Percentiles rank a stretch among this genome's conserved stretches.
phyloP scores from a whole-genome alignment of 179 eudicot species.

The Nepenthes alata region DNA sequence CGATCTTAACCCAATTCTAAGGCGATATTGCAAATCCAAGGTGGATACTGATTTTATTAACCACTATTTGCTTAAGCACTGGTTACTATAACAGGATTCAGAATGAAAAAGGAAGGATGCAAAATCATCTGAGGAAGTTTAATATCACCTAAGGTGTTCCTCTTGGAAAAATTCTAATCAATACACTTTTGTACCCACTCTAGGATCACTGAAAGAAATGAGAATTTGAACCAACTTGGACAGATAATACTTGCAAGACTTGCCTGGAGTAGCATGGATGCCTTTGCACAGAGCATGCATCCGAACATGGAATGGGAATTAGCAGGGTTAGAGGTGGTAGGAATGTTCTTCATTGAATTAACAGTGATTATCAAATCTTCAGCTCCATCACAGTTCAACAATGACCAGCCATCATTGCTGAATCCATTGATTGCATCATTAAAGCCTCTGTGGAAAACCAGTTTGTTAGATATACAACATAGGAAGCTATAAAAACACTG shows the following conservation, averaged over 20 bases:
- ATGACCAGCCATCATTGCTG: conserved; percentile 86
- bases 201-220: no score
- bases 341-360: conserved; percentile 48
- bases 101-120: no score
- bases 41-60: no score
- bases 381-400: conserved; percentile 61
- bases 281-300: conserved; percentile 90
- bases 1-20: no score
- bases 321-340: conserved; percentile 29
- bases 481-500: neutral
- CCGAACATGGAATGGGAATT: conserved; percentile 32
- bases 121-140: no score
- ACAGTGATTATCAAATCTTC: conserved; percentile 76
- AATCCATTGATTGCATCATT: conserved; percentile 90
- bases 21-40: no score
- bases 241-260: conserved; percentile 9
- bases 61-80: no score
- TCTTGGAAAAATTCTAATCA: no score
- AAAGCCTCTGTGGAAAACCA: conserved; percentile 49
- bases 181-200: no score
- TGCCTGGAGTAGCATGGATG: conserved; percentile 95
- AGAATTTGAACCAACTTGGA: neutral
- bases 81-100: no score
- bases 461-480: neutral
- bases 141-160: no score